Evolutionary conservation across 1,284 basidiomycete species (phyloP), one percentile per base, ranked within the genome.

Genomic region (Fomes fomentarius): DNA sequence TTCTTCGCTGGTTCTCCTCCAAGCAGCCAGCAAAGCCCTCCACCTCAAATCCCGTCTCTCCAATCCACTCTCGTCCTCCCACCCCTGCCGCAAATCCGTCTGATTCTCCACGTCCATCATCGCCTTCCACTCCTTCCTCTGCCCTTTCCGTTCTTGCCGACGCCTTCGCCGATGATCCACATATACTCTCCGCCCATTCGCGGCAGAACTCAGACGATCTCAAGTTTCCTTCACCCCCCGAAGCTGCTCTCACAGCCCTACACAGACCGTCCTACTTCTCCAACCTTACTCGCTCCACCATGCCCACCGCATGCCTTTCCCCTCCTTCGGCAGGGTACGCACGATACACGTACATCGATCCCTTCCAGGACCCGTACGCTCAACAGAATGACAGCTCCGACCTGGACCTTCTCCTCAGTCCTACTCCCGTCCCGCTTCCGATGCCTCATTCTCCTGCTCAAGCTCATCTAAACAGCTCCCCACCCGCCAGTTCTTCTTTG

Each of bases 221-320:
- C 17, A 56, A 53, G 48, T 50, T 76, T 21, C 73, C 72, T 43
- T 63, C 69, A 9, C 65, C 65, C 7, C 85, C 82, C 0, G 75
- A 77, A 38, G 74, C 68, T 14, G 83, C 79, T 2, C 74, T 78
- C 4, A 68, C 72, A 11, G 66, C 74, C 65, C 38, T 61, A 71
- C 37, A 67, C 74, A 2, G 76, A 76, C 39, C 78, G 4, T 78
- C 81, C 37, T 80, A 85, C 57, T 73, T 90, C 57, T 81, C 83
- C 60, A 77, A 70, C 61, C 79, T 89, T 43, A 77, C 85, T 8
- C 80, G 85, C 44, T 76, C 81, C 1, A 83, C 87, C 0, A 76
- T 88, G 35, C 87, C 89, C 17, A 86, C 82, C 15, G 74, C 86
- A 1, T 83, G 83, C 1, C 69, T 89, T 8, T 75, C 78, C 0